These are phyloP conservation scores for Scenedesmus sp. DNA, from an alignment of 163 green algal species.

Conservation along the genomic window DNA sequence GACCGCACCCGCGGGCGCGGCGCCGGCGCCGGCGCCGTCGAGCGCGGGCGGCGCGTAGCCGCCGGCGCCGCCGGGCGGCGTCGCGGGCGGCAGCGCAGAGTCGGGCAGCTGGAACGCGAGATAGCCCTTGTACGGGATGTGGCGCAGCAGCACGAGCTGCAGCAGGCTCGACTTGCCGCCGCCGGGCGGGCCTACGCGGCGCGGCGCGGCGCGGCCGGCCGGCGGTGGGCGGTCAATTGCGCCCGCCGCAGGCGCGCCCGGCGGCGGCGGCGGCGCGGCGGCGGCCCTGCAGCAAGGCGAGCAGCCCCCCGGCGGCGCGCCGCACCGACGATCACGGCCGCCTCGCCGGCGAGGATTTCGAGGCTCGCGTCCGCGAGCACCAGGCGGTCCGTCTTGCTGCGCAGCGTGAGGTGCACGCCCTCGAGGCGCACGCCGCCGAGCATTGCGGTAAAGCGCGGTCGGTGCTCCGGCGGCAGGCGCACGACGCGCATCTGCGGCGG, in stretches of 20 bases:
- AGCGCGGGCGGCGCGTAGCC: too few species aligned
- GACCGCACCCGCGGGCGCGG: slow-evolving; percentile 13
- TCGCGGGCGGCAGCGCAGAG: background rate
- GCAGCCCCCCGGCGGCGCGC: too few species aligned
- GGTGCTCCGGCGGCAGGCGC: slow-evolving; percentile 1
- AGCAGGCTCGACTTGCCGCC: slow-evolving; percentile 34
- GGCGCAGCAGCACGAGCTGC: slow-evolving; percentile 34
- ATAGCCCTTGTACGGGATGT: slow-evolving; percentile 30
- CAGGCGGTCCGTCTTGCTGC: slow-evolving; percentile 27
- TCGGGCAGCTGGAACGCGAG: slow-evolving; percentile 35
- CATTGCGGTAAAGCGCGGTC: slow-evolving; percentile 4
- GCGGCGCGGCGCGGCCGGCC: too few species aligned
- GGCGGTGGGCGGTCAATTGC: too few species aligned
- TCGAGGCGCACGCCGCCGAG: slow-evolving; percentile 22
- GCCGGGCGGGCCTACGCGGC: background rate
- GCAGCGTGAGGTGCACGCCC: slow-evolving; percentile 18
- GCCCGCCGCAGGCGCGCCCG: too few species aligned
- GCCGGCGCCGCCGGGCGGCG: too few species aligned
- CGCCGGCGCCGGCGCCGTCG: too few species aligned
- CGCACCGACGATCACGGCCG: slow-evolving; percentile 7
- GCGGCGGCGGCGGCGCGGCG: too few species aligned
- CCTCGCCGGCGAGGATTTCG: background rate
- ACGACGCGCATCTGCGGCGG: slow-evolving; percentile 7
- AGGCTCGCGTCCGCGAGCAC: slow-evolving; percentile 10
- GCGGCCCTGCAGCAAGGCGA: slow-evolving; percentile 16